Evolutionary conservation across 192 early-diverging fungal genomes (phyloP).

Genomic region (Umbelopsis vinacea): DNA sequence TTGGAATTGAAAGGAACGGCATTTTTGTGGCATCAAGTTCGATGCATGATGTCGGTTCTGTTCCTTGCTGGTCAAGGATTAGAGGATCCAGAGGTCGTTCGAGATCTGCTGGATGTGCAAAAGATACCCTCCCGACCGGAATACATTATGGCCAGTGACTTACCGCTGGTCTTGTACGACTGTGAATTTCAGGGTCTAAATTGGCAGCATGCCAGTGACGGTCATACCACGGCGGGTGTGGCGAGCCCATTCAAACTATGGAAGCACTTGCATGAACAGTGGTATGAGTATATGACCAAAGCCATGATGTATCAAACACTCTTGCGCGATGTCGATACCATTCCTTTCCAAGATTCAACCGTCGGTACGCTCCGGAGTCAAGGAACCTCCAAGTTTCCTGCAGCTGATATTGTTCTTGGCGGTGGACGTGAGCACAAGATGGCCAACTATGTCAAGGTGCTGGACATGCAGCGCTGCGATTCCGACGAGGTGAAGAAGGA

Average conservation of each 20-base stretch:
- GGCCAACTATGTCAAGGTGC: slow-evolving; percentile 26
- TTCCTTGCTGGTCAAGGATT: slow-evolving; percentile 82
- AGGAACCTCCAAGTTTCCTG: not conserved
- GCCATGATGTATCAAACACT: slow-evolving; percentile 49
- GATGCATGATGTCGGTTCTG: slow-evolving; percentile 93
- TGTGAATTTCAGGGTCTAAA: slow-evolving; percentile 72
- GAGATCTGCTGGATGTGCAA: slow-evolving; percentile 69
- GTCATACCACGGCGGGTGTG: slow-evolving; percentile 32
- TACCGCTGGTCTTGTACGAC: slow-evolving; percentile 88
- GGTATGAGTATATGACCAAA: slow-evolving; percentile 54
- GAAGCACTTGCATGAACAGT: slow-evolving; percentile 51
- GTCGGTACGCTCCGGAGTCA: not conserved
- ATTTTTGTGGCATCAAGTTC: slow-evolving; percentile 98
- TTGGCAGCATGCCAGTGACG: slow-evolving; percentile 58
- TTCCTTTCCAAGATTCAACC: slow-evolving; percentile 11
- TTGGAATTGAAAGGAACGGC: slow-evolving; percentile 84
- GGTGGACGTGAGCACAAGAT: slow-evolving; percentile 32
- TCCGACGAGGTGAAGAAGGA: slow-evolving; percentile 42
- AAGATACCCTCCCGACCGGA: slow-evolving; percentile 73
- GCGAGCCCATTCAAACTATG: slow-evolving; percentile 44
- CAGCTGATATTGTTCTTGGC: slow-evolving; percentile 32
- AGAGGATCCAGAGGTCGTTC: slow-evolving; percentile 75
- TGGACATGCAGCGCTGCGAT: slow-evolving; percentile 37
- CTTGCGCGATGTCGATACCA: slow-evolving; percentile 23
- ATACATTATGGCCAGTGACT: slow-evolving; percentile 91